phyloP scores from a whole-genome alignment of 306 rosid species.

The Dryas drummondii region DNA sequence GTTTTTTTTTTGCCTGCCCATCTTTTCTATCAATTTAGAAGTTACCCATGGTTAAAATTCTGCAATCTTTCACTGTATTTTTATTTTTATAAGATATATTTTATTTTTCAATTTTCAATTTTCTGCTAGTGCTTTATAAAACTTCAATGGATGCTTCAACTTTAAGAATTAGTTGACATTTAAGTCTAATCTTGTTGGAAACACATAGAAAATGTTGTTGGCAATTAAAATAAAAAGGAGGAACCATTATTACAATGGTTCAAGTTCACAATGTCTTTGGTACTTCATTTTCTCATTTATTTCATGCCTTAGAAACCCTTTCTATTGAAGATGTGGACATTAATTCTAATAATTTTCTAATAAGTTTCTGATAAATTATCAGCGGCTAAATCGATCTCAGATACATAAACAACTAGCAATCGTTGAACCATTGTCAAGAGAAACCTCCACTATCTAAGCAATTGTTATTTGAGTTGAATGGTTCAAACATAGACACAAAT shows the following conservation, averaged over 20 bases:
- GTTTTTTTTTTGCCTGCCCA: neutral
- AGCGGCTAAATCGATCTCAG: neutral
- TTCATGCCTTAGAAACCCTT: neutral
- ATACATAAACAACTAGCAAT: too few relatives aligned
- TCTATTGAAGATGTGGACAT: neutral
- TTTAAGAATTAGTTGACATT: neutral
- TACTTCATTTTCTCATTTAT: neutral
- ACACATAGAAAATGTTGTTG: neutral
- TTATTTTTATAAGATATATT: too few relatives aligned
- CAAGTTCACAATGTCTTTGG: conserved; percentile 2
- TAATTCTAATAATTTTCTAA: neutral
- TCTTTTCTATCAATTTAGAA: neutral
- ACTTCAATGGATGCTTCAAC: too few relatives aligned
- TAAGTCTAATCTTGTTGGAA: neutral
- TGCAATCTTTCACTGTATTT: too few relatives aligned
- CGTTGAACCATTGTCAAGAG: too few relatives aligned
- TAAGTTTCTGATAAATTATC: neutral
- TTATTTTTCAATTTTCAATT: too few relatives aligned
- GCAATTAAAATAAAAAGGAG: conserved; percentile 6
- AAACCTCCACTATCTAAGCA: neutral
- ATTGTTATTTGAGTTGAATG: neutral
- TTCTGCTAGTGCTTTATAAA: neutral
- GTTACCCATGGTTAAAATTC: neutral
- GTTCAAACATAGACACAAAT: neutral
- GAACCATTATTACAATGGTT: neutral